These are phyloP conservation scores for Triticum urartu DNA, from an alignment of 176 grass and related monocot species.

Conservation along the genomic window DNA sequence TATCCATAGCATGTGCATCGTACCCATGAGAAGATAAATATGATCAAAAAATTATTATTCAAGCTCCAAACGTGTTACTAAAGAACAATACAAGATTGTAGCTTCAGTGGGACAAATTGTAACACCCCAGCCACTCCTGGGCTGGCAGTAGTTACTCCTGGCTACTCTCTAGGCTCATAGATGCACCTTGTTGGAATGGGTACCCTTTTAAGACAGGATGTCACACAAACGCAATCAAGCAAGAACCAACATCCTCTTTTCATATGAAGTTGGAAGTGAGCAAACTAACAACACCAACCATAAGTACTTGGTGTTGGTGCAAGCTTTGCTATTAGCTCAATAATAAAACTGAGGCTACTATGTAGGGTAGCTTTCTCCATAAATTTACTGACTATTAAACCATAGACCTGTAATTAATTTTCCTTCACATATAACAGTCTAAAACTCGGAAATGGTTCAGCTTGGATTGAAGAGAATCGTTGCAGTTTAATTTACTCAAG, in stretches of 20 bases:
- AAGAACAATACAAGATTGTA: constrained; percentile 13
- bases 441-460: background rate
- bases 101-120: background rate
- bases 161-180: no score
- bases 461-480: background rate
- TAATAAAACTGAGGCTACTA: background rate
- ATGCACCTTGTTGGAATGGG: no score
- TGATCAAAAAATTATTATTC: background rate
- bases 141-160: no score
- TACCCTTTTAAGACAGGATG: no score
- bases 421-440: background rate
- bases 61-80: background rate
- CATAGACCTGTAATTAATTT: background rate
- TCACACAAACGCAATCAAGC: background rate
- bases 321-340: background rate
- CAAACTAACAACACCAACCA: background rate
- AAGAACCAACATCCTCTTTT: background rate
- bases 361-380: background rate
- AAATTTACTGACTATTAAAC: background rate
- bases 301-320: background rate
- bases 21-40: background rate
- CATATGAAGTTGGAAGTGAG: background rate
- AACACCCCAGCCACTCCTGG: no score
- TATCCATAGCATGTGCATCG: background rate
- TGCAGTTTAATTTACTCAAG: background rate